Conservation (phyloP, 1,139 yeast genomes). For the Debaryomycetaceae sp. region DNA sequence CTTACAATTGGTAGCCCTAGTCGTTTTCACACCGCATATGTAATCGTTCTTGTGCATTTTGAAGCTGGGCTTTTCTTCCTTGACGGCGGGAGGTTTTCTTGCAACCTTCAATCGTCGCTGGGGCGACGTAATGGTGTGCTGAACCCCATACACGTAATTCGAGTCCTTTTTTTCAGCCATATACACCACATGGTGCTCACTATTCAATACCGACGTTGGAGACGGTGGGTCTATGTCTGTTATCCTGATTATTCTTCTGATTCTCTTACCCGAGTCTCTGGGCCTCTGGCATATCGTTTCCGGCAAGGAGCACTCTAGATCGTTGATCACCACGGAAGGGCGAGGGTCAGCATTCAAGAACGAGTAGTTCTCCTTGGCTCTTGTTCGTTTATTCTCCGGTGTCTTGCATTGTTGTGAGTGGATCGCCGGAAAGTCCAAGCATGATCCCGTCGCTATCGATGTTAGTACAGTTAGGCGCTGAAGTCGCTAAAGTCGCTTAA, state of each 20-base stretch:
- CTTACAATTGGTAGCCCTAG: conserved; percentile 9
- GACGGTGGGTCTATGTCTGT: not conserved
- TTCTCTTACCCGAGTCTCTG: not conserved
- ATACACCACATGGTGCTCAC: not conserved
- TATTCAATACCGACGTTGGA: not conserved
- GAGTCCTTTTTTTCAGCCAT: not conserved
- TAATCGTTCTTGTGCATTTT: conserved; percentile 12
- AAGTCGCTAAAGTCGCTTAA: no score
- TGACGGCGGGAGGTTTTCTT: not conserved
- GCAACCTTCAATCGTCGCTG: not conserved
- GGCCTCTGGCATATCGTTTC: not conserved
- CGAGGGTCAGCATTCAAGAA: conserved; percentile 1
- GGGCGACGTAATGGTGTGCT: not conserved
- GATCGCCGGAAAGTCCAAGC: not conserved
- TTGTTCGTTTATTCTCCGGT: not conserved
- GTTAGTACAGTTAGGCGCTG: not conserved
- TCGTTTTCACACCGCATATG: conserved; percentile 15
- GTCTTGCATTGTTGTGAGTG: not conserved
- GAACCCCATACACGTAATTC: not conserved
- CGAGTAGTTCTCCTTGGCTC: not conserved
- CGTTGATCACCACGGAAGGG: not conserved
- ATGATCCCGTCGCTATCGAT: not conserved
- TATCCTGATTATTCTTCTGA: not conserved
- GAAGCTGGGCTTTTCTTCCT: not conserved
- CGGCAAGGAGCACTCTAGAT: not conserved